Percentiles rank a stretch among this genome's conserved stretches.
Conservation (phyloP, 2,329 filamentous ascomycete genomes). For the Seiridium cupressi region DNA sequence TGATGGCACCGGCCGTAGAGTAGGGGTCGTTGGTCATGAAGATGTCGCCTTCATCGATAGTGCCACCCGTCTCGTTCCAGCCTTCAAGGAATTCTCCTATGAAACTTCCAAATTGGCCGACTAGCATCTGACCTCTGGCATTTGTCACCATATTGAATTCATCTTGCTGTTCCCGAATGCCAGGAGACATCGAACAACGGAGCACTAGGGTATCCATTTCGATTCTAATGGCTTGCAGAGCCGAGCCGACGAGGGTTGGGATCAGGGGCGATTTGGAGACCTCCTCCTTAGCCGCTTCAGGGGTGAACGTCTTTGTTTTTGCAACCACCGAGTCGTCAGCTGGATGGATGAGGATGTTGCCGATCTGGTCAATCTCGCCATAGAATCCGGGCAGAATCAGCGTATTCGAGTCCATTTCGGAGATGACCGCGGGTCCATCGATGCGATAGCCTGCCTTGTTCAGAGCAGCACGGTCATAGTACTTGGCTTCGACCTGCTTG, state of each 20-base stretch:
- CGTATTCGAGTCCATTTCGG: constrained; percentile 51
- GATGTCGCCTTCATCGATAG: constrained; percentile 46
- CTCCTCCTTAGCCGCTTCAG: constrained; percentile 32
- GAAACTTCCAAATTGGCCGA: constrained; percentile 49
- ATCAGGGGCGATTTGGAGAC: constrained; percentile 38
- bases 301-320: constrained; percentile 27
- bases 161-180: constrained; percentile 49
- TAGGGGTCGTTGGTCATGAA: constrained; percentile 52
- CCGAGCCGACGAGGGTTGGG: constrained; percentile 40
- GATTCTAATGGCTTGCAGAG: constrained; percentile 42
- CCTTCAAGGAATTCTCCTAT: constrained; percentile 43
- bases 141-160: constrained; percentile 54
- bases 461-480: constrained; percentile 42
- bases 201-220: constrained; percentile 52
- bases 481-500: constrained; percentile 34
- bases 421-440: constrained; percentile 42
- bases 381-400: constrained; percentile 44
- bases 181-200: constrained; percentile 48
- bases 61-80: constrained; percentile 35
- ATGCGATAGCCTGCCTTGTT: constrained; percentile 38
- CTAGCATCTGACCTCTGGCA: constrained; percentile 45
- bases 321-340: constrained; percentile 24
- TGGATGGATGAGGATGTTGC: constrained; percentile 47
- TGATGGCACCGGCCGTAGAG: constrained; percentile 45
- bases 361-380: constrained; percentile 44